Conservation (phyloP, 352 stramenopile genomes). For the Globisporangium megalacanthum region DNA sequence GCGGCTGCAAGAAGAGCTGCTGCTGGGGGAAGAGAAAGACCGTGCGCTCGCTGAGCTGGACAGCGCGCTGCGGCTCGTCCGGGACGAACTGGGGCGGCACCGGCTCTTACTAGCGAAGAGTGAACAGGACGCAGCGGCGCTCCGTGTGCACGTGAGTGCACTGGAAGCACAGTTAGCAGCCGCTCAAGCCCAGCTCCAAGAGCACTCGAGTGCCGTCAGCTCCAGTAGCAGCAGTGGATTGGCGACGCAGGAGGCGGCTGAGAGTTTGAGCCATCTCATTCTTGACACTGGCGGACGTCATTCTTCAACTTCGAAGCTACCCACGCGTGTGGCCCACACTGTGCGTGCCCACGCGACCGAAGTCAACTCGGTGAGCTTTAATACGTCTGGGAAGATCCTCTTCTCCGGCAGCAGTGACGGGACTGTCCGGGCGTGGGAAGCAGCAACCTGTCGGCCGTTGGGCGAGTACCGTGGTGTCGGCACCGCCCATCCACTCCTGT, state of each 20-base stretch:
- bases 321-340: slow-evolving; percentile 38
- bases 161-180: slow-evolving; percentile 53
- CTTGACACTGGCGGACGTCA: slow-evolving; percentile 19
- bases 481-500: slow-evolving; percentile 77
- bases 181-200: slow-evolving; percentile 55
- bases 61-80: slow-evolving; percentile 31
- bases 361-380: slow-evolving; percentile 83
- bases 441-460: slow-evolving; percentile 36
- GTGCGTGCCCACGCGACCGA: slow-evolving; percentile 79
- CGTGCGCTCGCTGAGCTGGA: slow-evolving; percentile 60
- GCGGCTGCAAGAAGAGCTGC: slow-evolving; percentile 55
- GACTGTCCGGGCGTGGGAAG: slow-evolving; percentile 76
- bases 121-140: slow-evolving; percentile 32
- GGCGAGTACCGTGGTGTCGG: slow-evolving; percentile 76
- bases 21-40: slow-evolving; percentile 62
- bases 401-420: slow-evolving; percentile 82
- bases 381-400: slow-evolving; percentile 72
- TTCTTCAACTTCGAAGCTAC: slow-evolving; percentile 19
- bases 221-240: slow-evolving; percentile 1
- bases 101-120: slow-evolving; percentile 43
- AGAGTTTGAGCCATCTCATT: slow-evolving; percentile 38
- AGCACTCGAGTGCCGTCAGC: slow-evolving; percentile 3
- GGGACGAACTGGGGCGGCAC: slow-evolving; percentile 59
- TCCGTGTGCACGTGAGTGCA: slow-evolving; percentile 33
- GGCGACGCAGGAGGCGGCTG: slow-evolving; percentile 39